Evolutionary conservation across 352 stramenopile genomes (phyloP).

Genomic region (Halophytophthora polymorphica): DNA sequence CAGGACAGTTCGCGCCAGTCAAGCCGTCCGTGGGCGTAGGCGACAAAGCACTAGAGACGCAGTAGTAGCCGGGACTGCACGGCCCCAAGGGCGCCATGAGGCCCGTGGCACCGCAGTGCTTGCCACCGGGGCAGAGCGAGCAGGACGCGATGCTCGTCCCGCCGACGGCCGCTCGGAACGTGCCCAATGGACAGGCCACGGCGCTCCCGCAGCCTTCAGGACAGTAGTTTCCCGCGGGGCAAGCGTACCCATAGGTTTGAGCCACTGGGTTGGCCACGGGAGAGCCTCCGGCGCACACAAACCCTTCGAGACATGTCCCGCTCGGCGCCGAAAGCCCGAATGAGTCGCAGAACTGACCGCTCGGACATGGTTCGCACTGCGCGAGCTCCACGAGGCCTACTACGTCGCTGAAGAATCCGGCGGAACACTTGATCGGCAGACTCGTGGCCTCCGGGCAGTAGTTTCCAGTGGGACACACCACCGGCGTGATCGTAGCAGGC

Average conservation of each 20-base stretch:
- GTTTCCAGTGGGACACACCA: constrained; percentile 51
- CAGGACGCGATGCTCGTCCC: constrained; percentile 64
- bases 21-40: constrained; percentile 44
- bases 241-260: constrained; percentile 52
- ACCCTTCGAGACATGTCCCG: constrained; percentile 58
- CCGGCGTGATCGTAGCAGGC: constrained; percentile 45
- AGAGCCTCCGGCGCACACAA: constrained; percentile 55
- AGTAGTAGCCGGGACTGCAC: constrained; percentile 86
- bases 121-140: constrained; percentile 54
- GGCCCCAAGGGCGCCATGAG: constrained; percentile 44
- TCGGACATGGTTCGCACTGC: constrained; percentile 79
- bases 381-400: constrained; percentile 58
- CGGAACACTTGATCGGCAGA: constrained; percentile 58
- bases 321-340: constrained; percentile 55
- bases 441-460: constrained; percentile 63
- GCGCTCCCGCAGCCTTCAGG: constrained; percentile 49
- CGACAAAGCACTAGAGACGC: constrained; percentile 37
- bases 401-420: constrained; percentile 52
- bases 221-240: constrained; percentile 72
- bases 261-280: constrained; percentile 53
- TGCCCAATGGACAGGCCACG: constrained; percentile 58
- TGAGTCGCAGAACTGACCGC: constrained; percentile 88
- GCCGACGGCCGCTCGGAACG: constrained; percentile 44
- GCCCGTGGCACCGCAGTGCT: constrained; percentile 44
- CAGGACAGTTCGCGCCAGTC: constrained; percentile 47